These are phyloP conservation scores for Auriculariales sp. DNA, from an alignment of 768 basidiomycete species.

Conservation along the genomic window DNA sequence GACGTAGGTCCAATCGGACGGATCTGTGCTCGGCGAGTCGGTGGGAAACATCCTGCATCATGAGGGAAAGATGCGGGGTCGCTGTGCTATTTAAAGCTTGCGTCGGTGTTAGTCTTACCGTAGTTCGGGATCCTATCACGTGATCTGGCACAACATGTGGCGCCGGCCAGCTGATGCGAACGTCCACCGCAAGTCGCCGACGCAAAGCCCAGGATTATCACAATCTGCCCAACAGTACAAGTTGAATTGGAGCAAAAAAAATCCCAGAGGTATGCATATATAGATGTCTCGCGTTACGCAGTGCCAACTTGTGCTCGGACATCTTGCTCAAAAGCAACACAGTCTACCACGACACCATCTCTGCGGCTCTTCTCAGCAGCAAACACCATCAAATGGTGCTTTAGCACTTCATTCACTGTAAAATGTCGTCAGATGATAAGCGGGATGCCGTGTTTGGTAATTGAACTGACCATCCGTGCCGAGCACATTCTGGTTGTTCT, in stretches of 20 bases:
- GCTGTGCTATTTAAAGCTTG: too few species aligned
- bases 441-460: background rate
- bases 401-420: slow-evolving; percentile 44
- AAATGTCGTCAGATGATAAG: slow-evolving; percentile 4
- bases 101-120: too few species aligned
- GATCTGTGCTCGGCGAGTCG: slow-evolving; percentile 17
- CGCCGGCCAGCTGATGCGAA: too few species aligned
- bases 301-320: background rate
- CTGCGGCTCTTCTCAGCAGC: slow-evolving; percentile 69
- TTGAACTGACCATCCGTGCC: slow-evolving; percentile 31
- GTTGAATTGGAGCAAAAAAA: too few species aligned
- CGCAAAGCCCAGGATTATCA: too few species aligned
- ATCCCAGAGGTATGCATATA: too few species aligned
- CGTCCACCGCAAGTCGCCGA: too few species aligned
- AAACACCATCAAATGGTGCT: slow-evolving; percentile 73
- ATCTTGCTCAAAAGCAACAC: slow-evolving; percentile 43
- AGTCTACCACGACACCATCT: slow-evolving; percentile 58
- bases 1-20: slow-evolving; percentile 63
- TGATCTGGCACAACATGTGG: too few species aligned
- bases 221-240: too few species aligned
- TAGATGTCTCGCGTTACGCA: too few species aligned
- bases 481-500: slow-evolving; percentile 44
- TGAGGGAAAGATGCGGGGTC: too few species aligned
- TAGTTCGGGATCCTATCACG: too few species aligned
- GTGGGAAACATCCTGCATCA: slow-evolving; percentile 5